Evolutionary conservation across 2,329 filamentous ascomycete genomes (phyloP).

Genomic region (Trichothecium sympodiale): DNA sequence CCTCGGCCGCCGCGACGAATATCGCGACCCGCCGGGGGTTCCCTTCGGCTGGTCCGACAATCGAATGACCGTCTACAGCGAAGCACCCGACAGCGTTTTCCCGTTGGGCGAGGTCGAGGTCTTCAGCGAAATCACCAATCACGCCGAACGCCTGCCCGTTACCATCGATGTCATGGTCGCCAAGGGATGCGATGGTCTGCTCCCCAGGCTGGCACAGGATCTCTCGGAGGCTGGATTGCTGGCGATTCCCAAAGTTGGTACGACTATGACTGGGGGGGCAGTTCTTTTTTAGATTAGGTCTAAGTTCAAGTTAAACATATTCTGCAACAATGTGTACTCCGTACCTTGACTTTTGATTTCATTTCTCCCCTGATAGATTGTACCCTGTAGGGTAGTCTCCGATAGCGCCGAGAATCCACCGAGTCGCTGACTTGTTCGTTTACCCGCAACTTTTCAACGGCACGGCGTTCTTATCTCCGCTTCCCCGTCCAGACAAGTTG

Average conservation of each 20-base stretch:
- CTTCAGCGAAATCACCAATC: slow-evolving; percentile 27
- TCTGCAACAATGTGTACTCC: no score
- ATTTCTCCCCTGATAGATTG: no score
- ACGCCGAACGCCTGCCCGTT: slow-evolving; percentile 42
- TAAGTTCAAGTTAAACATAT: no score
- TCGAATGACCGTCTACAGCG: slow-evolving; percentile 22
- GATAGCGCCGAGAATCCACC: no score
- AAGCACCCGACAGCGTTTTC: slow-evolving; percentile 28
- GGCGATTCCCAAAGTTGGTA: slow-evolving; percentile 28
- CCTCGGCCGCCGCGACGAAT: slow-evolving; percentile 15
- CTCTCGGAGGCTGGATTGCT: slow-evolving; percentile 37
- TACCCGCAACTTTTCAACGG: no score
- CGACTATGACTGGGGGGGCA: slow-evolving; percentile 13
- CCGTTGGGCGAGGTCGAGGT: slow-evolving; percentile 28
- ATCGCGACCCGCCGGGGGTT: slow-evolving; percentile 27
- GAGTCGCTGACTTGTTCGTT: no score
- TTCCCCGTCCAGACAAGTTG: no score
- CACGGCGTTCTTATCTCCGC: no score
- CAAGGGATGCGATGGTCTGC: slow-evolving; percentile 48
- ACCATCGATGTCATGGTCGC: slow-evolving; percentile 46
- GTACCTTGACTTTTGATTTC: no score
- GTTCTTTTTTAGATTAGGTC: no score
- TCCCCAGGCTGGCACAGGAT: slow-evolving; percentile 41
- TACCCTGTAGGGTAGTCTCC: no score
- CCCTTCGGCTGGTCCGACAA: slow-evolving; percentile 33